Evolutionary conservation across 352 stramenopile species (phyloP).

Genomic region (Phytophthora sp.): DNA sequence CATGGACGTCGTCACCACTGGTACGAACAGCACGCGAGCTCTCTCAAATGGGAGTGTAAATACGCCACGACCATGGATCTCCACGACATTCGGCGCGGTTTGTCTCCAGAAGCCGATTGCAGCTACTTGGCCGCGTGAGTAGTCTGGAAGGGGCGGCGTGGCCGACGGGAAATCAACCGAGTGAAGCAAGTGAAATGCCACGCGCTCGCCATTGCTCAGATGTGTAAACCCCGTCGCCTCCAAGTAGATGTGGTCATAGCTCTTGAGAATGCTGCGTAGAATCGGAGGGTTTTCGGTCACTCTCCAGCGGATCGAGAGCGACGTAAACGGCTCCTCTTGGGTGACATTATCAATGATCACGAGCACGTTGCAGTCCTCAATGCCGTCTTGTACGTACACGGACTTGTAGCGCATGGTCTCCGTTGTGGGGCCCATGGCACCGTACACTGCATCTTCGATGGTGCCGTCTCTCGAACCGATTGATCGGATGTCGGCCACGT

Average conservation of each 20-base stretch:
- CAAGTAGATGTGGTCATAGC: constrained; percentile 43
- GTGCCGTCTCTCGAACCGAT: constrained; percentile 35
- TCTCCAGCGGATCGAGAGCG: constrained; percentile 28
- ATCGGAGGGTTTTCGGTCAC: constrained; percentile 32
- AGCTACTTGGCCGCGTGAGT: constrained; percentile 26
- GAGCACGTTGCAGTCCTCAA: constrained; percentile 34
- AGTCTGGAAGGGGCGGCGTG: constrained; percentile 26
- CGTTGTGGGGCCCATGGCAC: constrained; percentile 30
- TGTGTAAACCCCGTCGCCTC: constrained; percentile 32
- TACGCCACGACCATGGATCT: constrained; percentile 25
- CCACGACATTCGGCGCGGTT: constrained; percentile 13
- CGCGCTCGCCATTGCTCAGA: constrained; percentile 22
- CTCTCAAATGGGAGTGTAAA: constrained; percentile 28
- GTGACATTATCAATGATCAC: constrained; percentile 34
- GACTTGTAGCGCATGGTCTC: constrained; percentile 41
- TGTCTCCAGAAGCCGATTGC: constrained; percentile 34
- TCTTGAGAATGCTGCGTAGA: constrained; percentile 33
- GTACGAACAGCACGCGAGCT: constrained; percentile 22
- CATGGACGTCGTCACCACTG: constrained; percentile 23
- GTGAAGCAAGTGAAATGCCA: constrained; percentile 37
- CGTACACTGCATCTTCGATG: constrained; percentile 39
- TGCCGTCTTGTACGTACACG: constrained; percentile 33
- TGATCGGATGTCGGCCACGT: constrained; percentile 26
- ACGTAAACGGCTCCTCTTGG: constrained; percentile 19
- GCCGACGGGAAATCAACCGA: constrained; percentile 27